phyloP scores from a whole-genome alignment of 371 early-diverging fungal species.

The Actinomortierella ambigua region DNA sequence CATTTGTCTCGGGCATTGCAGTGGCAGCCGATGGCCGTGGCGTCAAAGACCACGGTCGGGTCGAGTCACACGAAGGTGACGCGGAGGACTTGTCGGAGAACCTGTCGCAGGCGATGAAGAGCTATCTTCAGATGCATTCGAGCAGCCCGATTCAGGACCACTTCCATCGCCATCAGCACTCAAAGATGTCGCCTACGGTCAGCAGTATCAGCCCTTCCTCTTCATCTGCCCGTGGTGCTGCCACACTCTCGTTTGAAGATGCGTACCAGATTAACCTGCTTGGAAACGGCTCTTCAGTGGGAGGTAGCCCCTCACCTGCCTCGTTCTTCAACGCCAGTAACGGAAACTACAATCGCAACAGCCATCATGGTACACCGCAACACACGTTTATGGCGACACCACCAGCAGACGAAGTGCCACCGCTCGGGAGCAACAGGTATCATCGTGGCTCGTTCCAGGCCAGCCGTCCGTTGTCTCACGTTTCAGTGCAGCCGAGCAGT shows the following conservation, averaged over 20 bases:
- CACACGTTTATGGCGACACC: constrained; percentile 41
- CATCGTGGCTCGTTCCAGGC: no score
- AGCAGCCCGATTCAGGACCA: constrained; percentile 21
- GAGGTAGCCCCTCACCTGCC: constrained; percentile 19
- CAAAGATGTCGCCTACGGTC: constrained; percentile 29
- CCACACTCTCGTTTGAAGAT: constrained; percentile 66
- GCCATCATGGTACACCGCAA: constrained; percentile 13
- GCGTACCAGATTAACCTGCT: constrained; percentile 61
- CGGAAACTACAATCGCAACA: constrained; percentile 17
- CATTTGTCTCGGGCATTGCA: constrained; percentile 21
- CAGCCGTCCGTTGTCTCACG: no score
- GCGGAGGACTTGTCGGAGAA: constrained; percentile 33
- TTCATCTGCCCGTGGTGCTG: constrained; percentile 16
- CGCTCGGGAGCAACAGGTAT: no score
- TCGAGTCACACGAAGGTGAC: constrained; percentile 39
- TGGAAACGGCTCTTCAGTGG: constrained; percentile 55
- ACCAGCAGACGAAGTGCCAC: constrained; percentile 6
- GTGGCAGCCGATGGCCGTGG: constrained; percentile 15
- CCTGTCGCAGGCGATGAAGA: constrained; percentile 30
- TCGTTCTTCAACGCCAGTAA: constrained; percentile 7
- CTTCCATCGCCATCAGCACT: constrained; percentile 13
- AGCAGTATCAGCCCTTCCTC: constrained; percentile 36
- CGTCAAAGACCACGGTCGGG: constrained; percentile 22
- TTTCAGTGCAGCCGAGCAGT: no score
- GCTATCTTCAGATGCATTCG: constrained; percentile 19